These are phyloP conservation scores for Penicillium desertorum DNA, from an alignment of 495 filamentous ascomycete genomes.

Conservation along the genomic window DNA sequence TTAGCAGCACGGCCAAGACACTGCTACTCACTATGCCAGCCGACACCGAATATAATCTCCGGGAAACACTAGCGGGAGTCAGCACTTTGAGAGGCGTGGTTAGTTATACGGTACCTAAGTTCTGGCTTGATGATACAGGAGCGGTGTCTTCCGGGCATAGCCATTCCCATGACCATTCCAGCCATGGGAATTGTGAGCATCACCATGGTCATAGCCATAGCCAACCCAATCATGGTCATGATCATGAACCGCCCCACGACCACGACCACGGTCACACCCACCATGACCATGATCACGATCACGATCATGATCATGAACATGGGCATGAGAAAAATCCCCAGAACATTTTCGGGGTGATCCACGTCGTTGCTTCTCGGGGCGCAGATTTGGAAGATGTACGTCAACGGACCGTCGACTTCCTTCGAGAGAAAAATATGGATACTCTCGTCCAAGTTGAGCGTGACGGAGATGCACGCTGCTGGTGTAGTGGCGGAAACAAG, in stretches of 20 bases:
- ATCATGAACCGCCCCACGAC: slow-evolving; percentile 17
- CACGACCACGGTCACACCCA: slow-evolving; percentile 20
- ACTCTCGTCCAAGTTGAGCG: slow-evolving; percentile 75
- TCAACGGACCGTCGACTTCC: slow-evolving; percentile 57
- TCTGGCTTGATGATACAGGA: slow-evolving; percentile 83
- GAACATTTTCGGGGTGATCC: slow-evolving; percentile 72
- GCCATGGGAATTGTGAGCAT: slow-evolving; percentile 25
- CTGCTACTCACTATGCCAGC: slow-evolving; percentile 81
- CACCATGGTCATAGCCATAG: slow-evolving; percentile 29
- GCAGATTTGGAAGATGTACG: slow-evolving; percentile 77
- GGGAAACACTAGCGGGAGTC: slow-evolving; percentile 81
- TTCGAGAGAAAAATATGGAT: slow-evolving; percentile 64
- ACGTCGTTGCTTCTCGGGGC: slow-evolving; percentile 69
- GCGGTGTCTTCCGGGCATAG: slow-evolving; percentile 27
- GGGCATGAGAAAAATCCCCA: slow-evolving; percentile 39
- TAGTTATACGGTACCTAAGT: slow-evolving; percentile 83
- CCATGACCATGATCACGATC: slow-evolving; percentile 20
- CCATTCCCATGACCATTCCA: slow-evolving; percentile 30
- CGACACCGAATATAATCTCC: slow-evolving; percentile 83
- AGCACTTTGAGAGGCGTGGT: slow-evolving; percentile 79
- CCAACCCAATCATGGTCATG: slow-evolving; percentile 28
- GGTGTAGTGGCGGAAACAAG: slow-evolving; percentile 62
- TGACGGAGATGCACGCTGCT: slow-evolving; percentile 73
- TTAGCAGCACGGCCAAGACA: slow-evolving; percentile 76
- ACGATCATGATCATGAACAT: slow-evolving; percentile 31